Base-by-base conservation (phyloP, 768 basidiomycete species). In the Hygrocybe coccinea region DNA sequence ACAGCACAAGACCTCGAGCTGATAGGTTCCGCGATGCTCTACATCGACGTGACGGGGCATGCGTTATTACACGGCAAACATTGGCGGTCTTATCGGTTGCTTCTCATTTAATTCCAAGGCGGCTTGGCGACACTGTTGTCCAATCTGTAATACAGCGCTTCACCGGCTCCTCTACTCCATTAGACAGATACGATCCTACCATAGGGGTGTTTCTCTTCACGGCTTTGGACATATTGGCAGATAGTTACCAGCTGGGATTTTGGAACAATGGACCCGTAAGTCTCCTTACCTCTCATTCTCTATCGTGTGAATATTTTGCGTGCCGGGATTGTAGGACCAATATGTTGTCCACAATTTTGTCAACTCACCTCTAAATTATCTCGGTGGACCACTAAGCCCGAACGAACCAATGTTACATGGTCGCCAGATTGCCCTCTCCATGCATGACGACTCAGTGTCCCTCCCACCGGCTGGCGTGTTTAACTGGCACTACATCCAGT, bases 401-500 rank as follows among this genome's bases (percentile, higher is more conserved):
- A 52, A 39, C 38, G 38, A 39, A 3, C 58, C 2, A 56, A 25
- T 34, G 41, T 56, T 56, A 25, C 60, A 63, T 60, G 58, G 60
- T 33, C 22, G 37, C 53, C 59, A 53, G 56, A 50, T 63, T 17
- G 34, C 58, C 49, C 60, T 49, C 45, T 24, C n/a, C 38, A 37
- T 46, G 45, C 56, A 59, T 43, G 58, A 59, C 48, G 37, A 58
- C 49, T 43, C 51, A 46, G 47, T 51, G 21, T 5, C 46, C 35
- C 52, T 59, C 56, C 62, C 62, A 50, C 62, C 57, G n/a, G 19
- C 37, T 4, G 55, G 55, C 39, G 24, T 56, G 50, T 56, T 56
- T 39, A 36, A 49, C 35, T 56, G 52, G 62, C 58, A 63, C 55
- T 63, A 63, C 55, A 39, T 61, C 22, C 62, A 63, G 43, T 61